Conservation (phyloP, 1,139 yeast genomes). For the Lizanozyma gosingica region DNA sequence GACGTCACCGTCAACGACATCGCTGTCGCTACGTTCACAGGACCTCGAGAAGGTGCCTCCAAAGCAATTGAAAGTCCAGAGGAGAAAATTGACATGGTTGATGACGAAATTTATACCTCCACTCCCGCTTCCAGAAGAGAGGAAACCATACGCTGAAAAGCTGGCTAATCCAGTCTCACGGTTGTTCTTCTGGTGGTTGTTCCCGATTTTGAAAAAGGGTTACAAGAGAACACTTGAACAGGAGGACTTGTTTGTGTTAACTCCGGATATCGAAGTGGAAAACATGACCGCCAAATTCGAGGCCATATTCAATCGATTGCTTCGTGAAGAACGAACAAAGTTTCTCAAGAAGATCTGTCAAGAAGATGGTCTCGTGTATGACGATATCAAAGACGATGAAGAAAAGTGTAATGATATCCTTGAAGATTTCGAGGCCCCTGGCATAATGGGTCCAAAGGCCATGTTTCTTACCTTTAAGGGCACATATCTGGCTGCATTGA, state of each 20-base stretch:
- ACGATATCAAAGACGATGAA: conserved; percentile 4
- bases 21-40: too few species aligned
- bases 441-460: conserved; percentile 8
- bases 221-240: conserved; percentile 23
- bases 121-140: neutral
- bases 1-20: too few species aligned
- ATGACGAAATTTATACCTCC: neutral
- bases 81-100: neutral
- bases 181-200: conserved; percentile 21
- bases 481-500: conserved; percentile 16
- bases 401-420: conserved; percentile 2
- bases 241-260: conserved; percentile 22
- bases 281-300: conserved; percentile 23
- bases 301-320: neutral
- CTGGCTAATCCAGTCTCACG: conserved; percentile 17
- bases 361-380: neutral
- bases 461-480: conserved; percentile 21
- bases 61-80: neutral
- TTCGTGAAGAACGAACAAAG: neutral
- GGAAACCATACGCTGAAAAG: neutral
- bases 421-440: conserved; percentile 12
- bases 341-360: neutral
- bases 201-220: conserved; percentile 22
- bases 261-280: conserved; percentile 30
- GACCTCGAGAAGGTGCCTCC: neutral